Percentiles rank a stretch among this genome's conserved stretches.
Evolutionary conservation across 495 filamentous ascomycete species (phyloP).

Genomic region (Saxophila tyrrhenica): DNA sequence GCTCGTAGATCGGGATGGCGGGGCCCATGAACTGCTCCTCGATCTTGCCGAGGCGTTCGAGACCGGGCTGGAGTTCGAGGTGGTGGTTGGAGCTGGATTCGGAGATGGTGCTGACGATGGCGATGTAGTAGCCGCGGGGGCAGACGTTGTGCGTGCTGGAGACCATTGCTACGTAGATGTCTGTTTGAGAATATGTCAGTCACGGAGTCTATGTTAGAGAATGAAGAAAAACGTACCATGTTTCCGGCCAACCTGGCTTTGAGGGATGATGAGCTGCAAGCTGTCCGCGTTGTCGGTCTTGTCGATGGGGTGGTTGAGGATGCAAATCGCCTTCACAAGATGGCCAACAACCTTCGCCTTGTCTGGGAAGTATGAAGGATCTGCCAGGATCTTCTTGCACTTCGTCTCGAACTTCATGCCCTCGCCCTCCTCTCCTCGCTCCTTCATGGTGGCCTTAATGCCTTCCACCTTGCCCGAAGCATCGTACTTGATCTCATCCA

Average conservation of each 20-base stretch:
- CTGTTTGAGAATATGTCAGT: constrained; percentile 32
- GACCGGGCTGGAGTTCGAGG: constrained; percentile 82
- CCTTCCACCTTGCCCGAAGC: constrained; percentile 70
- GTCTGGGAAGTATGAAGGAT: constrained; percentile 90
- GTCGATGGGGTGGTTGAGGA: constrained; percentile 87
- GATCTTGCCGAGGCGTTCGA: constrained; percentile 84
- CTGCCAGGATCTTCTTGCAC: constrained; percentile 88
- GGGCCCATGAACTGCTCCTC: constrained; percentile 96
- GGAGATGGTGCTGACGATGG: constrained; percentile 94
- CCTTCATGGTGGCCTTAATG: constrained; percentile 95
- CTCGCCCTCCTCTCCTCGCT: constrained; percentile 59
- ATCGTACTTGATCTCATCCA: constrained; percentile 79
- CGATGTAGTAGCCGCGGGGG: constrained; percentile 97
- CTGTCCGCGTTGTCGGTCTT: constrained; percentile 84
- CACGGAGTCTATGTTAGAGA: not conserved
- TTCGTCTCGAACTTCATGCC: constrained; percentile 92
- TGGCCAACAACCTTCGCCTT: constrained; percentile 82
- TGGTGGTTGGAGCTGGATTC: constrained; percentile 89
- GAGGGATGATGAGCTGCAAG: constrained; percentile 91
- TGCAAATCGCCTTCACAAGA: constrained; percentile 90
- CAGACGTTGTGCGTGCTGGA: constrained; percentile 96
- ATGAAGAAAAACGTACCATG: constrained; percentile 49
- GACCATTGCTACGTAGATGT: constrained; percentile 97
- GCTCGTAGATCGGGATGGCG: constrained; percentile 87
- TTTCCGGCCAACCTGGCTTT: constrained; percentile 89